A percentile compares a stretch with the other conserved stretches of the same genome.
phyloP scores from a whole-genome alignment of 2,329 filamentous ascomycete species.

The Diplocarpon rosae region DNA sequence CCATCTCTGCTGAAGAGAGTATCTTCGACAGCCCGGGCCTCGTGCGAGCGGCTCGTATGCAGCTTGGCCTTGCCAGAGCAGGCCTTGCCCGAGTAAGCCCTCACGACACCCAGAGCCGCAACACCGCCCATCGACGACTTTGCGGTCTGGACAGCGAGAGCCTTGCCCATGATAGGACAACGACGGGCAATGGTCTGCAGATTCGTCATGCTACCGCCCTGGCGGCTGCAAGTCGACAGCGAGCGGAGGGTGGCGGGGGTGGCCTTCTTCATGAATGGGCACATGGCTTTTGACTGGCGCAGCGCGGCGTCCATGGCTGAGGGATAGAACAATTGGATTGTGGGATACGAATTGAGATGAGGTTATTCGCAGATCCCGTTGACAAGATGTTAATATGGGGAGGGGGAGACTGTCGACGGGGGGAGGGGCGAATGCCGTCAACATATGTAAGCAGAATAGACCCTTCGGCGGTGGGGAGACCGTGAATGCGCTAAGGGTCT shows the following conservation, averaged over 20 bases:
- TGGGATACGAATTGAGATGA: neutral
- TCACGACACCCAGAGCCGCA: slow-evolving; percentile 37
- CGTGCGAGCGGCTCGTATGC: slow-evolving; percentile 69
- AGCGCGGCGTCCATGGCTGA: slow-evolving; percentile 79
- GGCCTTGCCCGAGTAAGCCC: slow-evolving; percentile 39
- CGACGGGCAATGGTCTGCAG: slow-evolving; percentile 87
- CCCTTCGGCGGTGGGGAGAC: too few relatives aligned
- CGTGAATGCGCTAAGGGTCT: too few relatives aligned
- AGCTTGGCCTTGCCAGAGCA: slow-evolving; percentile 58
- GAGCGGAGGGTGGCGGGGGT: slow-evolving; percentile 85
- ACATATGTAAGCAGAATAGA: too few relatives aligned
- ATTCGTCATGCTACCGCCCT: slow-evolving; percentile 84
- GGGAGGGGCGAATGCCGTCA: too few relatives aligned
- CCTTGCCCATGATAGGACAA: slow-evolving; percentile 98
- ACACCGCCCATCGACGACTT: slow-evolving; percentile 35
- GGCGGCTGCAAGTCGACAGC: slow-evolving; percentile 58
- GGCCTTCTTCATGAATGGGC: slow-evolving; percentile 92
- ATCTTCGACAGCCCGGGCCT: slow-evolving; percentile 66
- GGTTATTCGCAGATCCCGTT: neutral
- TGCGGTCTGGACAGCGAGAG: slow-evolving; percentile 73
- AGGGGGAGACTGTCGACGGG: too few relatives aligned
- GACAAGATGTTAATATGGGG: too few relatives aligned
- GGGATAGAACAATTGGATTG: neutral
- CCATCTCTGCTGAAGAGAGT: slow-evolving; percentile 39
- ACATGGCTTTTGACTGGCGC: slow-evolving; percentile 92